Conservation (phyloP, 805 yeast genomes). For the Candida bentonensis region DNA sequence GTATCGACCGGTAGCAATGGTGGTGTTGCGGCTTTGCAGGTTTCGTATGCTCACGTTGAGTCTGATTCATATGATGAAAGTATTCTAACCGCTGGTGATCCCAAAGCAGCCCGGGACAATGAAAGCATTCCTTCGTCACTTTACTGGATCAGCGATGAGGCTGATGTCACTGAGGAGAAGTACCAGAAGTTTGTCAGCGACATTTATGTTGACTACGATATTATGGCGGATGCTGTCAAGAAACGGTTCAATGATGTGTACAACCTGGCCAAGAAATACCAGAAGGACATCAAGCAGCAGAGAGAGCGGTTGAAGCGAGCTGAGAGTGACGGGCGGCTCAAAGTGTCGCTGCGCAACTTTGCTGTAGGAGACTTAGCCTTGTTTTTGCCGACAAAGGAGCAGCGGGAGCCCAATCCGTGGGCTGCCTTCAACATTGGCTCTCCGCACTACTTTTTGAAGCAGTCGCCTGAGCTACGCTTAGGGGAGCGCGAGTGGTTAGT, state of each 20-base stretch:
- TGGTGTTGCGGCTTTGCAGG: not conserved
- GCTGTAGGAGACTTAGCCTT: slow-evolving; percentile 63
- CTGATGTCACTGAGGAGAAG: slow-evolving; percentile 13
- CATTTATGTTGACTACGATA: slow-evolving; percentile 25
- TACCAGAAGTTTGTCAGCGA: slow-evolving; percentile 15
- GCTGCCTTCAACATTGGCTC: slow-evolving; percentile 88
- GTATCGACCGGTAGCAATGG: not conserved
- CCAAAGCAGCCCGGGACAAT: not conserved
- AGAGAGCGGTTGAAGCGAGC: slow-evolving; percentile 21
- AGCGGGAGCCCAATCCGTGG: slow-evolving; percentile 47
- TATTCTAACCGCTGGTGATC: slow-evolving; percentile 3
- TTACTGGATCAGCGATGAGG: slow-evolving; percentile 34
- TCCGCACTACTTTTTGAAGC: slow-evolving; percentile 65
- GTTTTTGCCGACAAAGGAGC: slow-evolving; percentile 64
- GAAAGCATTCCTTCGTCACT: slow-evolving; percentile 18
- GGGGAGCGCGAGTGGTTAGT: slow-evolving; percentile 66
- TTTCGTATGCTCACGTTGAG: not conserved
- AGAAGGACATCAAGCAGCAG: slow-evolving; percentile 49
- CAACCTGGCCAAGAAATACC: slow-evolving; percentile 69
- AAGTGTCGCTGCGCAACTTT: slow-evolving; percentile 56
- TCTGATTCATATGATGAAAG: not conserved
- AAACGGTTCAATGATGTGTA: slow-evolving; percentile 84
- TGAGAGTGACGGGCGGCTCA: slow-evolving; percentile 27
- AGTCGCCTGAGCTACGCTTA: slow-evolving; percentile 23
- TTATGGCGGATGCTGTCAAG: slow-evolving; percentile 33